A percentile compares a stretch with the other conserved stretches of the same genome.
Conservation (phyloP, 805 yeast genomes). For the Dipodascus geniculatus region DNA sequence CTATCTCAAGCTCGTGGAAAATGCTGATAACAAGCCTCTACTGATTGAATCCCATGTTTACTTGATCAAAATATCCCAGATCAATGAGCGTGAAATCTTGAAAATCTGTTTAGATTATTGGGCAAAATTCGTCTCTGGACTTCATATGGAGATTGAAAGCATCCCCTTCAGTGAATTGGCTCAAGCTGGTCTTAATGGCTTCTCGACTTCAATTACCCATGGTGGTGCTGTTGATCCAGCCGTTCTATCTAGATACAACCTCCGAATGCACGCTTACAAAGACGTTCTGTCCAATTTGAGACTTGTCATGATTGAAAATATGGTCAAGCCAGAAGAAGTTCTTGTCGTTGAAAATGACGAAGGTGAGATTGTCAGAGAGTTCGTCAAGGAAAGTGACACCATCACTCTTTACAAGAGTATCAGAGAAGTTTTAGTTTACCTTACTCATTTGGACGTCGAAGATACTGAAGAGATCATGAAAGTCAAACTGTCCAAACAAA, state of each 20-base stretch:
- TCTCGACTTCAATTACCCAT: constrained; percentile 24
- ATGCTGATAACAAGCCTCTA: constrained; percentile 43
- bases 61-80: constrained; percentile 71
- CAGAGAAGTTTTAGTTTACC: constrained; percentile 89
- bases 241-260: constrained; percentile 59
- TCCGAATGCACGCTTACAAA: constrained; percentile 78
- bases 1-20: constrained; percentile 49
- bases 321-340: constrained; percentile 98
- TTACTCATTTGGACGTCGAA: constrained; percentile 89
- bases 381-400: constrained; percentile 93
- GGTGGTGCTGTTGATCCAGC: constrained; percentile 86
- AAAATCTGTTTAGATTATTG: constrained; percentile 94
- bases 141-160: constrained; percentile 76
- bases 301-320: constrained; percentile 87
- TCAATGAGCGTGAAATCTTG: constrained; percentile 92
- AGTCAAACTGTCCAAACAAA: constrained; percentile 79
- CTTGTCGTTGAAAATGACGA: constrained; percentile 95
- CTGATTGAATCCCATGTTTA: constrained; percentile 67
- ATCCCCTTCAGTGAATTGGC: constrained; percentile 61
- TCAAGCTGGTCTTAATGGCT: constrained; percentile 59
- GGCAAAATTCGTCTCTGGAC: constrained; percentile 71
- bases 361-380: constrained; percentile 97
- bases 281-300: constrained; percentile 71
- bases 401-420: constrained; percentile 89
- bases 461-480: constrained; percentile 93